Conservation (phyloP, 192 early-diverging fungal genomes). For the Pilobolus umbonatus region DNA sequence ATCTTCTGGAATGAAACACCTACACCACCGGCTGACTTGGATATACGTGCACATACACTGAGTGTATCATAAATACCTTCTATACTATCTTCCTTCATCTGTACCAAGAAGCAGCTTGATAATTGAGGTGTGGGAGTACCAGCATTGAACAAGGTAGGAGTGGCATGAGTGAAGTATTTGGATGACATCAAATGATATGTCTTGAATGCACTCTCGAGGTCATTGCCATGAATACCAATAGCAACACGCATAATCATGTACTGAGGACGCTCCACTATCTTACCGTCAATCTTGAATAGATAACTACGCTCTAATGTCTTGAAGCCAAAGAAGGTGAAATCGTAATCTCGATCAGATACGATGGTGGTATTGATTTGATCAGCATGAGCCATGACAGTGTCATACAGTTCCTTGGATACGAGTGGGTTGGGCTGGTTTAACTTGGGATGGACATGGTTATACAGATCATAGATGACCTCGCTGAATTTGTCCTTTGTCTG, state of each 20-base stretch:
- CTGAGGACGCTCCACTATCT: conserved; percentile 88
- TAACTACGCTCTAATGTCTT: conserved; percentile 96
- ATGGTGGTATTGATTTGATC: conserved; percentile 84
- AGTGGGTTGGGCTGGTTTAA: conserved; percentile 77
- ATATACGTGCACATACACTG: conserved; percentile 92
- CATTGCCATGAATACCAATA: conserved; percentile 92
- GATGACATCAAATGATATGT: conserved; percentile 90
- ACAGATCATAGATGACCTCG: conserved; percentile 73
- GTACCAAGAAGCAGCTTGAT: conserved; percentile 89
- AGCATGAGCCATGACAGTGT: conserved; percentile 58
- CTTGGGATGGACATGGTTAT: conserved; percentile 84
- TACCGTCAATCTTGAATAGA: conserved; percentile 75
- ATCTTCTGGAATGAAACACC: conserved; percentile 95
- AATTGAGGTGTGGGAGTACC: conserved; percentile 95
- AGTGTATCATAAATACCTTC: conserved; percentile 98
- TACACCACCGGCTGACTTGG: conserved; percentile 94
- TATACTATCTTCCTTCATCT: conserved; percentile 92
- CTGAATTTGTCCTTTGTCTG: conserved; percentile 78
- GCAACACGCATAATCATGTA: conserved; percentile 98
- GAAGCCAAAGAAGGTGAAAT: conserved; percentile 98
- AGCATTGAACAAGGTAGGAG: conserved; percentile 95
- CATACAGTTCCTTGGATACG: conserved; percentile 72
- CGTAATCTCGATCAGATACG: conserved; percentile 91
- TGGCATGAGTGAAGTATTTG: conserved; percentile 95
- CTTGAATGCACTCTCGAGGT: conserved; percentile 83